Base-by-base conservation (phyloP, 2,329 filamentous ascomycete species). In the Eutypa lata region DNA sequence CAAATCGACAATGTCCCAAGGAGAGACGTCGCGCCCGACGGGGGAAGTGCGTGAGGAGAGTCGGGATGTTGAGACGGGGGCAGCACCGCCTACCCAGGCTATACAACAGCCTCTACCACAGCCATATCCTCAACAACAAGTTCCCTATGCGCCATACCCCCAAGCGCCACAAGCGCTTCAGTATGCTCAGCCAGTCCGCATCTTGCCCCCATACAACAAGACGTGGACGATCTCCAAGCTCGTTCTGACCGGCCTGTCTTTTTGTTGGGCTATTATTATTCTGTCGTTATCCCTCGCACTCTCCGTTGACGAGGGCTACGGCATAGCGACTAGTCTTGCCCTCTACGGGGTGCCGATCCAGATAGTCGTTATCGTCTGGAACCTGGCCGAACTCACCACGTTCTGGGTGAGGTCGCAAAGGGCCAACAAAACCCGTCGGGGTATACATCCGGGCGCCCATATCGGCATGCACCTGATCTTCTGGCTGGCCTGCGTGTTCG, bases 401-500 rank as follows among this genome's bases (percentile, higher is more conserved):
- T 66, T 59, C 50, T 60, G 48, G 22, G 57, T 60, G 3, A 62
- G 65, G 2, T 7, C 60, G 49, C 61, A 61, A 18, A 61, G 53
- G 46, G 33, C 4, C 18, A 26, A 16, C n/a, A 8, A 60, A 13
- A 31, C 49, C 2, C 61, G 64, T 28, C 61, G 64, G 13, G 65
- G 65, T 11, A 66, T 68, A n/a, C 65, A 67, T 44, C 65, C 65
- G 2, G 65, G 65, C 18, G 65, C 65, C 3, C 65, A 68, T 38
- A 63, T 68, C 1, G 65, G 55, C 8, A 26, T 66, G 48, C 61
- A 67, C 38, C 57, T 68, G 10, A 46, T 58, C 40, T 55, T 68
- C 48, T 68, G 65, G 63, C 53, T 68, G 22, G 57, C 50, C 35
- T 61, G 60, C 49, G 49, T 57, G 28, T 57, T 67, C 22, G 62